Conservation (phyloP, 2,329 filamentous ascomycete species). For the Corniculantispora saksenae region DNA sequence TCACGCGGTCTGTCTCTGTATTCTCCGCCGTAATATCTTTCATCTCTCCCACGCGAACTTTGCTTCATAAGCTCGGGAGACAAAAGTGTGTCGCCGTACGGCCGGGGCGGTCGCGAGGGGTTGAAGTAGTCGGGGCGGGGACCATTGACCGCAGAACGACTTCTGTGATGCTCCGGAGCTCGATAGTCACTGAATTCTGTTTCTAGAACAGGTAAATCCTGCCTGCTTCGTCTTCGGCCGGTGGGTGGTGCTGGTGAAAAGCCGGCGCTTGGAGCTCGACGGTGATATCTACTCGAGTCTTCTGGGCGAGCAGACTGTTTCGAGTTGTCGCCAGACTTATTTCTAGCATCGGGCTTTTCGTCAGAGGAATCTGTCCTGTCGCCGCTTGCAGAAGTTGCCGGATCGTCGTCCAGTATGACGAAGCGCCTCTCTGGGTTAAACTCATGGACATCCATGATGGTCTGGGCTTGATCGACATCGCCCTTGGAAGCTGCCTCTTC, state of each 20-base stretch:
- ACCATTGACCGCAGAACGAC: conserved; percentile 37
- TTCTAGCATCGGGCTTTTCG: conserved; percentile 25
- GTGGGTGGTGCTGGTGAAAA: conserved; percentile 21
- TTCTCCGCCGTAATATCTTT: conserved; percentile 36
- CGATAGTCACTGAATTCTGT: conserved; percentile 38
- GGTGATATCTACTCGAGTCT: not conserved
- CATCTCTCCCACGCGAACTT: conserved; percentile 43
- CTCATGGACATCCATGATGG: conserved; percentile 64
- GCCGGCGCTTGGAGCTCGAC: conserved; percentile 19
- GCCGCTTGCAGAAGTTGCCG: not conserved
- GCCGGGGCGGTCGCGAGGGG: conserved; percentile 30
- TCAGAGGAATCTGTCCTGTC: conserved; percentile 32
- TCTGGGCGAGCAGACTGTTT: not conserved
- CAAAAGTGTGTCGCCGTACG: conserved; percentile 37
- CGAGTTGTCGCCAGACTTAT: conserved; percentile 1
- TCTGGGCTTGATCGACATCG: conserved; percentile 66
- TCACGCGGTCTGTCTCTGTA: conserved; percentile 17
- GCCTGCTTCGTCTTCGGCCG: conserved; percentile 35
- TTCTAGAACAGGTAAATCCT: conserved; percentile 47
- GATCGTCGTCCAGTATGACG: conserved; percentile 51
- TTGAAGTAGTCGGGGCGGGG: conserved; percentile 34
- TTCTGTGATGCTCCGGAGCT: conserved; percentile 35
- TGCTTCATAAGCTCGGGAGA: conserved; percentile 47
- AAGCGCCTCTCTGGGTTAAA: conserved; percentile 66
- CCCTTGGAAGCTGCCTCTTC: conserved; percentile 64